Conservation (phyloP, 768 basidiomycete genomes). For the Cubamyces lactineus region DNA sequence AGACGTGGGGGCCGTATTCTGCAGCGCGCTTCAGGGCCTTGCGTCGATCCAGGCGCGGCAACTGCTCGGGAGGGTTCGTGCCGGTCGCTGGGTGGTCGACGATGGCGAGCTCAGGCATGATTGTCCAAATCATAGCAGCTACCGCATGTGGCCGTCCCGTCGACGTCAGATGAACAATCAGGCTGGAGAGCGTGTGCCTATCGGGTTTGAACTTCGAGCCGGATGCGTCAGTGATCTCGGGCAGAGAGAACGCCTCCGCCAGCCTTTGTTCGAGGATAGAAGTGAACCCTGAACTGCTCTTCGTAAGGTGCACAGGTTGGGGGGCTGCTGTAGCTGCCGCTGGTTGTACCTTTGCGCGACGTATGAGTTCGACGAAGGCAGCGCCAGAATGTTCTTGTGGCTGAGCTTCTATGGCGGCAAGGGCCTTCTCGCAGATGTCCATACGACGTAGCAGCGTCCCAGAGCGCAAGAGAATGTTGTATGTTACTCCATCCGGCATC, state of each 20-base stretch:
- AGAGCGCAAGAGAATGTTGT: slow-evolving; percentile 61
- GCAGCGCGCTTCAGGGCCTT: slow-evolving; percentile 46
- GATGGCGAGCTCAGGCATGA: slow-evolving; percentile 57
- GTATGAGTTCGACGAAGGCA: too few species aligned
- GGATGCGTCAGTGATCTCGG: slow-evolving; percentile 5
- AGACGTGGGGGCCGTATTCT: slow-evolving; percentile 59
- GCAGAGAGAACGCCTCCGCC: slow-evolving; percentile 22
- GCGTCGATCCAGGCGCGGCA: slow-evolving; percentile 26
- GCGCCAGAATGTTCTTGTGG: background rate
- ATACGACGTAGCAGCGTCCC: slow-evolving; percentile 49
- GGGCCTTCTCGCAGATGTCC: slow-evolving; percentile 43
- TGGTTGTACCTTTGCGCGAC: background rate
- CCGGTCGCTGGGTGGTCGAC: slow-evolving; percentile 42
- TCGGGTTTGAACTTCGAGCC: slow-evolving; percentile 36
- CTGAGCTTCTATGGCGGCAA: slow-evolving; percentile 27
- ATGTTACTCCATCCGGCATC: slow-evolving; percentile 52
- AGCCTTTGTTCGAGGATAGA: slow-evolving; percentile 10
- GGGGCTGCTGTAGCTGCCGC: too few species aligned
- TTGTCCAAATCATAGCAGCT: slow-evolving; percentile 48
- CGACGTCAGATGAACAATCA: slow-evolving; percentile 54
- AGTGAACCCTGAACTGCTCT: background rate
- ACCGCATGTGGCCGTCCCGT: slow-evolving; percentile 52
- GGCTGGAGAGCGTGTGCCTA: slow-evolving; percentile 51
- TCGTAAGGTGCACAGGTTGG: too few species aligned
- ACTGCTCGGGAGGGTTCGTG: background rate